Conservation (phyloP, 768 basidiomycete genomes). For the Mycena indigotica region DNA sequence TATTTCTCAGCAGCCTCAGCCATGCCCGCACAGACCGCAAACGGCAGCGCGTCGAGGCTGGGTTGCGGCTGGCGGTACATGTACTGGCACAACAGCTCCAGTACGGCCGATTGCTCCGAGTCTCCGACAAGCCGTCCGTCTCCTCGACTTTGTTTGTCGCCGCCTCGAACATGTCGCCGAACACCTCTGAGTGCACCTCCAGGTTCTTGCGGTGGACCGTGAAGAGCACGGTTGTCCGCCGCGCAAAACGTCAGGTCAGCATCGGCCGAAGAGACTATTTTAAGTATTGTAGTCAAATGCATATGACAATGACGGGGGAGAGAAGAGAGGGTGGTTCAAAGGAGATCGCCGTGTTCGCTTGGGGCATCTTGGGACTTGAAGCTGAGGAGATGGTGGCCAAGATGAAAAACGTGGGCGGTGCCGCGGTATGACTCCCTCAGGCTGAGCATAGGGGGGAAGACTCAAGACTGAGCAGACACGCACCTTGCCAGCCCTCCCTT, state of each 20-base stretch:
- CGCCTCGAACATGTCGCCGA: constrained; percentile 8
- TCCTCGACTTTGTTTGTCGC: constrained; percentile 3
- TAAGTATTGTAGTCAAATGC: too few relatives aligned
- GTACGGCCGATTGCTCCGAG: constrained; percentile 15
- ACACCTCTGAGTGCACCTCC: constrained; percentile 14
- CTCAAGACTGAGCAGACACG: too few relatives aligned
- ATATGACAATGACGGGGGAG: too few relatives aligned
- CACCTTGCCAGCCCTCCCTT: too few relatives aligned
- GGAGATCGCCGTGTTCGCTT: too few relatives aligned
- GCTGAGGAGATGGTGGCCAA: too few relatives aligned
- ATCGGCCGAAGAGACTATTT: constrained; percentile 16
- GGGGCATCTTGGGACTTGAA: too few relatives aligned
- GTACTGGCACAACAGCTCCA: constrained; percentile 24
- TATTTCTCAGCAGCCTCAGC: constrained; percentile 32
- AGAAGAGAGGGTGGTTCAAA: too few relatives aligned
- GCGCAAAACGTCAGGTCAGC: constrained; percentile 16
- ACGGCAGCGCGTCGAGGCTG: constrained; percentile 14
- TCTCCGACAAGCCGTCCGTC: constrained; percentile 14
- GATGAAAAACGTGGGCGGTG: too few relatives aligned
- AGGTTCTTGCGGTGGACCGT: constrained; percentile 17
- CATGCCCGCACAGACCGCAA: constrained; percentile 12
- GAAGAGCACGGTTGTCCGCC: constrained; percentile 17
- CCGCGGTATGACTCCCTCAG: too few relatives aligned
- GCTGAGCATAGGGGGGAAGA: too few relatives aligned
- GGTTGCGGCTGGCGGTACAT: constrained; percentile 28